A percentile compares a stretch with the other conserved stretches of the same genome.
phyloP scores from a whole-genome alignment of 768 basidiomycete genomes.

The Amanita subjunquillea region DNA sequence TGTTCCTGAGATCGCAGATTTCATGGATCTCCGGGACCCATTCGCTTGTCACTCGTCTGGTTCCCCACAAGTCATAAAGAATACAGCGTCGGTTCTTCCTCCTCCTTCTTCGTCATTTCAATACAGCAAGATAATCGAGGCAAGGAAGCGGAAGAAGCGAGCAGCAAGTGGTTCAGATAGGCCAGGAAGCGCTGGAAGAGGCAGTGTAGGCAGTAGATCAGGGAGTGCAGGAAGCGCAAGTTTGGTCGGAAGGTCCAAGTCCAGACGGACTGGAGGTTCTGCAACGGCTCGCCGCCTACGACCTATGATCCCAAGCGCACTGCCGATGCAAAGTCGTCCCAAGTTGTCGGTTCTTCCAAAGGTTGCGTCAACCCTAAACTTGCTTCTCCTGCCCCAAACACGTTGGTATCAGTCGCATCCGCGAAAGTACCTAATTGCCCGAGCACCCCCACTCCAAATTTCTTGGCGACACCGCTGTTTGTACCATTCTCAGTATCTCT shows the following conservation, averaged over 20 bases:
- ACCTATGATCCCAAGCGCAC: background rate
- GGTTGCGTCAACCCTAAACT: background rate
- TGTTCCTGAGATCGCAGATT: background rate
- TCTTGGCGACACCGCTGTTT: background rate
- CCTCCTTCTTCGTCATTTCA: background rate
- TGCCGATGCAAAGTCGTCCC: background rate
- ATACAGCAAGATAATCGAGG: background rate
- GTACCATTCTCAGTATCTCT: background rate
- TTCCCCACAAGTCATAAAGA: background rate
- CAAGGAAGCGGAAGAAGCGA: background rate
- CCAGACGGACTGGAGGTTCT: background rate
- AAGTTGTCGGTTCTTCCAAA: background rate
- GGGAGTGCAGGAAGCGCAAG: background rate
- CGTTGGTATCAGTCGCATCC: background rate
- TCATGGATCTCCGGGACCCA: background rate
- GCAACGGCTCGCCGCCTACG: background rate
- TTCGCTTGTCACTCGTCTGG: constrained; percentile 1
- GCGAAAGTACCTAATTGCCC: background rate
- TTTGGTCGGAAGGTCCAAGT: background rate
- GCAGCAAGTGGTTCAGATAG: background rate
- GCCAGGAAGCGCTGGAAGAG: background rate
- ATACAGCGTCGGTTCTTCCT: background rate
- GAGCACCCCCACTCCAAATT: background rate
- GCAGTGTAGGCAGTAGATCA: background rate
- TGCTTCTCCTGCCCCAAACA: background rate